Evolutionary conservation across 371 early-diverging fungal species (phyloP).

Genomic region (Actinomucor elegans): DNA sequence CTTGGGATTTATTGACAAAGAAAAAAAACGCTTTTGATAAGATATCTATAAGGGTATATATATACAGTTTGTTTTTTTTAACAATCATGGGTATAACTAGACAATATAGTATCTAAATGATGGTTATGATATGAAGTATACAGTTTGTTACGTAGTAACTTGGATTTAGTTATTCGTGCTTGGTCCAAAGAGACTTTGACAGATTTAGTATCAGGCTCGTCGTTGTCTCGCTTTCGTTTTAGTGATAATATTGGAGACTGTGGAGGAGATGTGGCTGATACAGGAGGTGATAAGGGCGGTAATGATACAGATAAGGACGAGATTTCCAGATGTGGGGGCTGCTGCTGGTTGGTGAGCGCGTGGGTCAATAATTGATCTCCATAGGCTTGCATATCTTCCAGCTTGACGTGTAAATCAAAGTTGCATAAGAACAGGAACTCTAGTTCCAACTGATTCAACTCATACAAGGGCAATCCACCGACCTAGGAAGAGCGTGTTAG

Average conservation of each 20-base stretch:
- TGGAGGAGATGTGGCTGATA: not conserved
- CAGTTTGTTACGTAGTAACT: not conserved
- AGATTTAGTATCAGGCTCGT: not conserved
- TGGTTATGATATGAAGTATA: not conserved
- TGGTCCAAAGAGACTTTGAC: not conserved
- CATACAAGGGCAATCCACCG: slow-evolving; percentile 81
- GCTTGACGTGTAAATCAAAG: slow-evolving; percentile 76
- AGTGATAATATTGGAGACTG: not conserved
- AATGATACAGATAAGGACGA: not conserved
- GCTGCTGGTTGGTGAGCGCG: slow-evolving; percentile 11
- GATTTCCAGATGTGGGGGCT: not conserved
- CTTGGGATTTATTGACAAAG: too few species aligned
- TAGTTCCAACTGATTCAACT: slow-evolving; percentile 86
- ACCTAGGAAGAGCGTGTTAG: slow-evolving; percentile 59
- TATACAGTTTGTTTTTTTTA: not conserved
- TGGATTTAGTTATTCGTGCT: slow-evolving; percentile 2
- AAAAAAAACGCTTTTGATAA: too few species aligned
- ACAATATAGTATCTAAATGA: slow-evolving; percentile 9
- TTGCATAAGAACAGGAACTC: slow-evolving; percentile 84
- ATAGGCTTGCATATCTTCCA: slow-evolving; percentile 72
- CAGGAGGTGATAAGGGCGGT: slow-evolving; percentile 3
- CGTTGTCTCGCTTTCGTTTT: slow-evolving; percentile 3
- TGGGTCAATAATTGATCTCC: slow-evolving; percentile 54
- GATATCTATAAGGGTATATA: too few species aligned
- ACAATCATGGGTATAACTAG: slow-evolving; percentile 12